Conservation (phyloP, 2,329 filamentous ascomycete genomes). For the Nectriaceae sp. region DNA sequence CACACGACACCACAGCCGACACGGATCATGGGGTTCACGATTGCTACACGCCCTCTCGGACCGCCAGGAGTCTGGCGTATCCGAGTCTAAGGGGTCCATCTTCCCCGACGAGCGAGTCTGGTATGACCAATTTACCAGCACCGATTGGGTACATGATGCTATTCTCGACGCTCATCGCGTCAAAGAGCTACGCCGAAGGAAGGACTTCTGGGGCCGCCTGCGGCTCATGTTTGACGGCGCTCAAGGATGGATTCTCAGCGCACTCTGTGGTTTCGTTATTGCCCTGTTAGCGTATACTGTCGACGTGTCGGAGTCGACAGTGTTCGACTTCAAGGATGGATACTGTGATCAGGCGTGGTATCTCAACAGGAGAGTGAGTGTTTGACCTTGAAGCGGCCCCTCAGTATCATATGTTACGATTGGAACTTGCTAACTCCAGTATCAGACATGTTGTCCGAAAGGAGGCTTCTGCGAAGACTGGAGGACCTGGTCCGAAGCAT, state of each 20-base stretch:
- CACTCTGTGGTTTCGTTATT: constrained; percentile 83
- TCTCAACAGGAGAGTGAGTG: constrained; percentile 64
- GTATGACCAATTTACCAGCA: constrained; percentile 98
- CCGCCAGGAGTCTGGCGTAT: constrained; percentile 54
- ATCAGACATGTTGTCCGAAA: constrained; percentile 56
- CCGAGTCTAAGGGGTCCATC: constrained; percentile 65
- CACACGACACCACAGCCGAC: constrained; percentile 55
- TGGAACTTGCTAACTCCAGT: constrained; percentile 9
- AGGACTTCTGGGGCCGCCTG: constrained; percentile 81
- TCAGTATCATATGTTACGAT: too few relatives aligned
- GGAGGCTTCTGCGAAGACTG: constrained; percentile 55
- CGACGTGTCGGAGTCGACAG: constrained; percentile 79
- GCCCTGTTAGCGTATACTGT: constrained; percentile 86
- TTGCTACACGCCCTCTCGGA: constrained; percentile 63
- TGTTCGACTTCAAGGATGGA: constrained; percentile 91
- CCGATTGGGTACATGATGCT: constrained; percentile 97
- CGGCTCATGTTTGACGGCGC: constrained; percentile 78
- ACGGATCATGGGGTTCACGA: constrained; percentile 61
- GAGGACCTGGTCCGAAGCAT: constrained; percentile 55
- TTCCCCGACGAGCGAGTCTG: constrained; percentile 86
- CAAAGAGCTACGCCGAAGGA: constrained; percentile 77
- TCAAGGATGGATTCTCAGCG: constrained; percentile 93
- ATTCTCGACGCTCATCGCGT: constrained; percentile 92
- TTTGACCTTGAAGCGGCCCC: background rate
- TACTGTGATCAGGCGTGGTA: constrained; percentile 77